Base-by-base conservation (phyloP, 257 asterid genomes). In the Nicotiana benthamiana region DNA sequence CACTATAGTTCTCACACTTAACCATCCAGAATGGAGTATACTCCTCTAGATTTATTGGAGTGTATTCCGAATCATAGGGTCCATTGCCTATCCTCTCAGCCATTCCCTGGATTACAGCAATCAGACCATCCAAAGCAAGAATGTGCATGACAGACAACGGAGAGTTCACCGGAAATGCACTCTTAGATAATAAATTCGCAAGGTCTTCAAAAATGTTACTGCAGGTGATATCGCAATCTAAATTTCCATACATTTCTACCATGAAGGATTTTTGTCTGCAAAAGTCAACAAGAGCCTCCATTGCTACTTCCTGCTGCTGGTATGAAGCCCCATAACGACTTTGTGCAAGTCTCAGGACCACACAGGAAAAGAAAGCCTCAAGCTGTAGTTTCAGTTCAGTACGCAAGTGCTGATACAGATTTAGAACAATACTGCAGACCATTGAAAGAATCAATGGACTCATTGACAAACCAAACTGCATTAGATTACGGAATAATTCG, bases 291-390 rank as follows among this genome's bases (percentile, higher is more conserved):
- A 95, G 87, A 75, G 97, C 96, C 89, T 95, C 99, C 99, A 95
- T 95, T n/a, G 94, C 93, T 75, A 90, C 98, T 91, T 95, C 99
- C 86, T 95, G 99, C 89, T 93, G 99, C 91, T 92, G 96, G 89
- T 90, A 93, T 7, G 98, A 90, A 80, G 97, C 93, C 67, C 99
- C 99, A 85, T 54, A 94, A 54, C 97, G 93, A 80, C 97, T 90
- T 84, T 95, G 98, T 59, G 97, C 90, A 80, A 94, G 96, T 84
- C 99, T 92, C 90, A 95, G 79, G 77, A 95, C 87, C 86, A 95
- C 97, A 90, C 99, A 94, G 76, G 98, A 88, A 86, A 95, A 90
- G 92, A 92, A 94, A 86, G 97, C 96, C 90, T 92, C 98, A 53
- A 93, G 94, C 90, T 95, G 97, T 82, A 95, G 94, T 88, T 93